Percentiles rank a stretch among this genome's conserved stretches.
phyloP scores from a whole-genome alignment of 2,329 filamentous ascomycete genomes.

The Fusarium poae region DNA sequence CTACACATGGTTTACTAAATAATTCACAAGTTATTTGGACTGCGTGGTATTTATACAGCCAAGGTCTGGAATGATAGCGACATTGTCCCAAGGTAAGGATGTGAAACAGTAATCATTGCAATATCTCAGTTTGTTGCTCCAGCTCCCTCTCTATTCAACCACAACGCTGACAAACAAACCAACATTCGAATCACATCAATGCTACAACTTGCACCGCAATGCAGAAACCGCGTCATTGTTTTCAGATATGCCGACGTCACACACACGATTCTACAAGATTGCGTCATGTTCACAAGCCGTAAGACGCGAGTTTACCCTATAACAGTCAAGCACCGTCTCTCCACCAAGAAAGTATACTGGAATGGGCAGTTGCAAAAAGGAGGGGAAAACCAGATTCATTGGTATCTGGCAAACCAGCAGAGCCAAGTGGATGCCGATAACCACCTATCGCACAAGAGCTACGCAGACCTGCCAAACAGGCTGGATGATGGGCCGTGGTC shows the following conservation, averaged over 20 bases:
- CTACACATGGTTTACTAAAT: fast-evolving
- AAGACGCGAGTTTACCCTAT: constrained; percentile 35
- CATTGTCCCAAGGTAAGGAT: background rate
- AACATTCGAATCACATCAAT: background rate
- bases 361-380: constrained; percentile 29
- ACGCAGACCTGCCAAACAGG: constrained; percentile 33
- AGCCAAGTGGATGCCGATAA: constrained; percentile 27
- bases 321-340: constrained; percentile 28
- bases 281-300: constrained; percentile 36
- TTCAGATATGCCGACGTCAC: constrained; percentile 16
- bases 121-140: background rate
- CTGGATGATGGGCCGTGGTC: constrained; percentile 36
- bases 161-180: background rate
- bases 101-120: fast-evolving
- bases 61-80: background rate
- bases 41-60: background rate
- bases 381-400: constrained; percentile 35
- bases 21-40: background rate
- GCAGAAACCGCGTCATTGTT: constrained; percentile 26
- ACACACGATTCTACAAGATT: constrained; percentile 22
- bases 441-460: constrained; percentile 20
- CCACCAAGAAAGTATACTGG: constrained; percentile 13
- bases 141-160: background rate
- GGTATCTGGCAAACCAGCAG: constrained; percentile 18
- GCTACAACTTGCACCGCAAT: background rate